Base-by-base conservation (phyloP, 2,329 filamentous ascomycete species). In the Penicillium digitatum region DNA sequence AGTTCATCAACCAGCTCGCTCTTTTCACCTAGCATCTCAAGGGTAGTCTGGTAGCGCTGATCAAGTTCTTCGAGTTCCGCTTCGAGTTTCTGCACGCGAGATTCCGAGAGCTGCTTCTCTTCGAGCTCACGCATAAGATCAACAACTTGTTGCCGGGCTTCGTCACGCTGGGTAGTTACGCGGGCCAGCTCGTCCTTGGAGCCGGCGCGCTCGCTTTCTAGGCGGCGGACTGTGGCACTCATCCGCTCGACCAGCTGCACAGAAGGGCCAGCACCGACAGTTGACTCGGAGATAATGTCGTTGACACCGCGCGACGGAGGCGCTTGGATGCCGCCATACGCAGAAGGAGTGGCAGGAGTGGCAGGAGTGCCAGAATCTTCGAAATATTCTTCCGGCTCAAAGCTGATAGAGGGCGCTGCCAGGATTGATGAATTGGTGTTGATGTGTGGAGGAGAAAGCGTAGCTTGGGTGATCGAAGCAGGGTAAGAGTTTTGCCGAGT, bases 1-100 rank as follows among this genome's bases (percentile, higher is more conserved):
- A 99, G 78, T 79, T 99, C 94, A 69, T 96, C 91, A 2, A 96
- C 92, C 68, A 88, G 78, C 79, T 99, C 94, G 72, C 90, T 96
- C 82, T 96, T 96, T 82, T 99, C 94, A 1, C 94, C 94, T 54
- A 99, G 76, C 85, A 97, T 87, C 76, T 97, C 92, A 50, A 99
- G 79, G 56, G 90, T 95, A 14, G 91, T 94, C 70, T 95, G 86
- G 70, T 97, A 96, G 65, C 93, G 81, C 59, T 84, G 79, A 66
- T 89, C 86, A 61, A 96, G 78, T 39, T 84, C 82, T 27, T 75
- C 76, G 47, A 96, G 77, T 63, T 90, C 83, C 43, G 74, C 76
- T 71, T 95, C 87, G 14, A 96, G 72, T 56, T 82, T 79, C 20
- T 79, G 76, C 0, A 91, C 81, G 56, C 81, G 83, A 49, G 77